Evolutionary conservation across 306 rosid species (phyloP).

Genomic region (Betula pendula): DNA sequence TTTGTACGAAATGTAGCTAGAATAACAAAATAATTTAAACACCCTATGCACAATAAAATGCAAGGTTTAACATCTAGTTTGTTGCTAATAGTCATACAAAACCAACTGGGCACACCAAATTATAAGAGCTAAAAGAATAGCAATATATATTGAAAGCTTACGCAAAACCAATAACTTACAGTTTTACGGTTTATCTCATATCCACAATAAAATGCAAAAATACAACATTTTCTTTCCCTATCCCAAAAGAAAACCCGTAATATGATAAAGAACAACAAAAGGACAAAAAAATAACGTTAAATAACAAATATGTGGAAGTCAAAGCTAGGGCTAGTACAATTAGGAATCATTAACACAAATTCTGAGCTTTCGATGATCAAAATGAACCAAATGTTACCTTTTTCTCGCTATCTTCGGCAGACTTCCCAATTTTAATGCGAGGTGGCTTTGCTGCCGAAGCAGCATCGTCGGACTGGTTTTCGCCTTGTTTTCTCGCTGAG

Average conservation of each 20-base stretch:
- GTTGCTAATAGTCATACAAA: not conserved
- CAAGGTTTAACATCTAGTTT: not conserved
- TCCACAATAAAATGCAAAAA: not conserved
- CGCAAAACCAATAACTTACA: not conserved
- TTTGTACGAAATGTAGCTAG: not conserved
- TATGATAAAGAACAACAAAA: not conserved
- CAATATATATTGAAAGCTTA: not conserved
- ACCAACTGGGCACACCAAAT: not conserved
- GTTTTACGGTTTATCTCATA: not conserved
- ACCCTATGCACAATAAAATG: not conserved
- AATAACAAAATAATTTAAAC: not conserved
- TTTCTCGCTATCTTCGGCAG: slow-evolving; percentile 71
- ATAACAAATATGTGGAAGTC: not conserved
- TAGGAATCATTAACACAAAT: slow-evolving; percentile 25
- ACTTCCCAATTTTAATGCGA: slow-evolving; percentile 56
- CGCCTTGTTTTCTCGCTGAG: slow-evolving; percentile 58
- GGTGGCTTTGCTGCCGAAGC: slow-evolving; percentile 57
- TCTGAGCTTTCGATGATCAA: not conserved
- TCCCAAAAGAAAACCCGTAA: not conserved
- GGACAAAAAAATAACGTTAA: not conserved
- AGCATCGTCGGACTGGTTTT: slow-evolving; percentile 59
- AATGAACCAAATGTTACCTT: slow-evolving; percentile 41
- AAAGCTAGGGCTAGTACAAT: not conserved
- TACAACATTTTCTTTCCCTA: not conserved
- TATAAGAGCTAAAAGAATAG: not conserved